Base-by-base conservation (phyloP, 768 basidiomycete genomes). In the Tylopilus vinaceipallidus region DNA sequence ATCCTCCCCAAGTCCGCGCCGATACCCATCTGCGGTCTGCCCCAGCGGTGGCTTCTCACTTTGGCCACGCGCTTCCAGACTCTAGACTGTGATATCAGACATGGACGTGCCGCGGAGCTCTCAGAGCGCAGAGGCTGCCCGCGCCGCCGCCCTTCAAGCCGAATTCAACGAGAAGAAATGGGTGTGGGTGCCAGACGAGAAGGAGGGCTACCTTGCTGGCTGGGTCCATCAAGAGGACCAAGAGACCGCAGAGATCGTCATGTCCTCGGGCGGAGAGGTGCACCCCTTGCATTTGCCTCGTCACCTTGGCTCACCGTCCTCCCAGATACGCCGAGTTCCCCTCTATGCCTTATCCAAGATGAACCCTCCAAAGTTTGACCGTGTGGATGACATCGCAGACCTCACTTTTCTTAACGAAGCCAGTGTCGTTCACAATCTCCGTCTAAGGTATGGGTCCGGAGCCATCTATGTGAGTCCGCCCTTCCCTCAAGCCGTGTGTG, bases 291-390 rank as follows among this genome's bases (percentile, higher is more conserved):
- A 49, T 6, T 19, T 19, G 3, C 14, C 20, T 42, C 44, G 48
- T 29, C 23, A 32, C 36, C 14, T 37, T 22, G 42, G 16, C 45
- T 62, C 2, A 65, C 11, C 9, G 38, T 38, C 20, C 16, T 27
- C 33, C 45, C 52, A 87, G 84, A 76, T 84, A 49, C 78, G 84
- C 30, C 77, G 64, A 30, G 80, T 95, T 4, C 86, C 88, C 14
- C 77, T 93, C 54, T 87, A 91, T 55, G 81, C 84, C 19, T 70
- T 97, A 34, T 90, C 86, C 62, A 95, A 95, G 75, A 95, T 95
- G 94, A 98, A 98, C 63, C 95, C 95, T 22, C 95, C 95, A 38
- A 97, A 98, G 71, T 99, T 98, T 67, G 95, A 98, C 73, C 82
- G 92, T 27, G 95, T 95, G 4, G 92, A 94, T 57, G 97, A 99